Evolutionary conservation across 768 basidiomycete genomes (phyloP), one percentile per base, ranked within the genome.

Genomic region (Kwoniella newhampshirensis): DNA sequence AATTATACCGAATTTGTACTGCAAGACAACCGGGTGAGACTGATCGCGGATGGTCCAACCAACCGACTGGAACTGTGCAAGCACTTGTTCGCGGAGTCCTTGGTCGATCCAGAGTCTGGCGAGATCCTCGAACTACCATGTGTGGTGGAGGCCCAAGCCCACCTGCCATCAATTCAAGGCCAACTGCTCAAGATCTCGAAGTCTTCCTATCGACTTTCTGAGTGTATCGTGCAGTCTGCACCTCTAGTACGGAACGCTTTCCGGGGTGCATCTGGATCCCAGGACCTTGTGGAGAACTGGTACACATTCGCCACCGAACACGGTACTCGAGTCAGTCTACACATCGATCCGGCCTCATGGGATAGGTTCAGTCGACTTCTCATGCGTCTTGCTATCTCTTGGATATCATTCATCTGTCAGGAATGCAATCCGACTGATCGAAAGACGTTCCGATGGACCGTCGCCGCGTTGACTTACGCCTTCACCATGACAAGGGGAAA

Each of bases 371-470:
- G 88, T 70, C 84, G 87, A 6, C 81, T 87, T 3, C 81, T 97
- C 30, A 87, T 93, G 76, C 87, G 85, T 59, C 83, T 98, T 50
- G 91, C 93, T 9, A 97, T 98, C 66, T 88, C 89, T 12, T 99
- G 94, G 94, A 90, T 98, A 30, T 87, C 91, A 41, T 98, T 99
- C 80, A 94, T 98, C 62, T 96, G 91, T 78, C 92, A 97, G 71
- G 90, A 93, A 67, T 99, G 96, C 78, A 89, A 96, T 66, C 91
- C 93, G 7, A 87, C 89, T 30, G 93, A 98, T 75, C 84, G 91
- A 55, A 88, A 87, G 75, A 98, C 91, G 0, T 99, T 99, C 82
- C 87, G 89, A 73, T 98, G 93, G 93, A 93, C 96, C 7, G 92
- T 99, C 51, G 89, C 87, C 56, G 93, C 96, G 1, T 83, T 99